Percentiles rank a stretch among this genome's conserved stretches.
Conservation (phyloP, 306 rosid genomes). For the Rosa multiflora region DNA sequence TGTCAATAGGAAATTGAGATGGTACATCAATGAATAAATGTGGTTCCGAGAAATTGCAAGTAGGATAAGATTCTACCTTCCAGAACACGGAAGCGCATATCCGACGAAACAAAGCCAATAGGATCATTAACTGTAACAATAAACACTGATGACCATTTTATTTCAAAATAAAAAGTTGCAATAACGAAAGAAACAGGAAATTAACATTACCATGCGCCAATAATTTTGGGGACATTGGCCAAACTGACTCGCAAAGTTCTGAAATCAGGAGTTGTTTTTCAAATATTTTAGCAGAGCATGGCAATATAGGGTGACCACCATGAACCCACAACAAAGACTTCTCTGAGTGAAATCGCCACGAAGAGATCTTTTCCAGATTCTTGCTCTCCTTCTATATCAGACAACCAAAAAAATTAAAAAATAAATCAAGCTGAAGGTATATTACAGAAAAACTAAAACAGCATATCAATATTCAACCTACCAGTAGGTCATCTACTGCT, state of each 20-base stretch:
- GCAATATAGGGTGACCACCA: conserved; percentile 88
- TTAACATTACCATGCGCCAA: conserved; percentile 42
- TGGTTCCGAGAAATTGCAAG: neutral
- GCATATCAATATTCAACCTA: conserved; percentile 34
- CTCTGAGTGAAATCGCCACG: conserved; percentile 38
- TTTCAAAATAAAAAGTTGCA: neutral
- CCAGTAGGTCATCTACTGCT: conserved; percentile 56
- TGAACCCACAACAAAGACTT: conserved; percentile 78
- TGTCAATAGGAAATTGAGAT: neutral
- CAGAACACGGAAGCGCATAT: conserved; percentile 57
- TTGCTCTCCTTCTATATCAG: conserved; percentile 48
- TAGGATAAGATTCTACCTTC: conserved; percentile 53
- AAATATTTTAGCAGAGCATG: conserved; percentile 55
- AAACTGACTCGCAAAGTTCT: conserved; percentile 51
- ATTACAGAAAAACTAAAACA: conserved; percentile 23
- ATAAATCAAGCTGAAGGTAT: conserved; percentile 3
- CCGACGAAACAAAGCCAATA: conserved; percentile 40
- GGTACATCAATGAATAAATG: neutral
- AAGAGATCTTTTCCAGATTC: conserved; percentile 38
- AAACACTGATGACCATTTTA: neutral
- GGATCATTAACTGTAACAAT: conserved; percentile 27
- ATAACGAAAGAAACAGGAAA: conserved; percentile 19
- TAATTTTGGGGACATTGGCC: conserved; percentile 52
- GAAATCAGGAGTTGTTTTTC: conserved; percentile 52
- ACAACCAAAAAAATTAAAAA: neutral